phyloP scores from a whole-genome alignment of 257 asterid genomes.

The Solanum sparsipilum region DNA sequence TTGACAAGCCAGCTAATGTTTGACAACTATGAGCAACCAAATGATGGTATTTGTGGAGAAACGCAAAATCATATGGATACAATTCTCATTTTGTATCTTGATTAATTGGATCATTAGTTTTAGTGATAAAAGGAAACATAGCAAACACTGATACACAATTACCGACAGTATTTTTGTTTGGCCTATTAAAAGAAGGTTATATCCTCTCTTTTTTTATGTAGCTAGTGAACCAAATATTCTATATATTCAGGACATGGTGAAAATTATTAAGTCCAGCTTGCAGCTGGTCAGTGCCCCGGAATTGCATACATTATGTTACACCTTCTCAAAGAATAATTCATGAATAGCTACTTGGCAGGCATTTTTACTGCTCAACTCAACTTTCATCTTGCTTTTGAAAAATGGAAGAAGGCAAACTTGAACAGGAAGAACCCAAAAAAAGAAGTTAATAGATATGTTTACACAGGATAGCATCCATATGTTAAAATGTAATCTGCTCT shows the following conservation, averaged over 20 bases:
- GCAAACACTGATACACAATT: not conserved
- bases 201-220: not conserved
- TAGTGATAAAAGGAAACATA: not conserved
- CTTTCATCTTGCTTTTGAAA: not conserved
- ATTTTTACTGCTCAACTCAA: not conserved
- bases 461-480: not conserved
- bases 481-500: not conserved
- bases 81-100: not conserved
- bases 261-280: constrained; percentile 53
- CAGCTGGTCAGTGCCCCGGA: constrained; percentile 77
- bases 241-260: constrained; percentile 34
- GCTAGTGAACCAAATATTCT: not conserved
- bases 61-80: not conserved
- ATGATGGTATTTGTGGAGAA: not conserved
- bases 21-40: not conserved
- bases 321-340: constrained; percentile 73
- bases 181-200: not conserved
- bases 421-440: not conserved
- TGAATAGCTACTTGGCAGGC: constrained; percentile 80
- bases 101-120: not conserved
- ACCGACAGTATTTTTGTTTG: not conserved
- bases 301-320: constrained; percentile 77
- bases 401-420: not conserved
- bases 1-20: not conserved
- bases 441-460: not conserved